A percentile compares a stretch with the other conserved stretches of the same genome.
Evolutionary conservation across 2,329 filamentous ascomycete species (phyloP).

Genomic region (Endothia cerciana): DNA sequence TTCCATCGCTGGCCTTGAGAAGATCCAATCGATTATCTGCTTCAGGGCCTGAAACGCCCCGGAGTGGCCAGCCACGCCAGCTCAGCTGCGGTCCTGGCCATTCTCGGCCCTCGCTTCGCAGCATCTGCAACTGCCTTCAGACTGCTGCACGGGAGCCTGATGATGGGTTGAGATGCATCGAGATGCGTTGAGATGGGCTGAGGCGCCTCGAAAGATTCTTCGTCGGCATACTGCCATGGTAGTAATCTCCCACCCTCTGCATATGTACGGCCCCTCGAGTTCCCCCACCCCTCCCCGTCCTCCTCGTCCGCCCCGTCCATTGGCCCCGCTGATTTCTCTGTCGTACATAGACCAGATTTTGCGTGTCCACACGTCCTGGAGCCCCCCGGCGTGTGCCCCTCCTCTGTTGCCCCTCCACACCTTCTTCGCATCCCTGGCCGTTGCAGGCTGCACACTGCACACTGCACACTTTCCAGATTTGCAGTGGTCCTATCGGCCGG

Average conservation of each 20-base stretch:
- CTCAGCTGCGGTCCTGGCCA: neutral
- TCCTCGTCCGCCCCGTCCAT: conserved; percentile 9
- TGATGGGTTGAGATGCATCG: neutral
- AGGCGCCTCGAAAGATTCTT: neutral
- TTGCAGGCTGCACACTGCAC: conserved; percentile 16
- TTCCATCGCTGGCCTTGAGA: neutral
- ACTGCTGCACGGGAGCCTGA: conserved; percentile 6
- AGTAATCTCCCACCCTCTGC: neutral
- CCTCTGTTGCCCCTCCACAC: conserved; percentile 15
- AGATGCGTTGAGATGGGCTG: conserved; percentile 6
- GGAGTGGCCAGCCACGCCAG: conserved; percentile 12
- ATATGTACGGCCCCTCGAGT: conserved; percentile 25
- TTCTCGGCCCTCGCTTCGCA: neutral
- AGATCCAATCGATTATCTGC: conserved; percentile 8
- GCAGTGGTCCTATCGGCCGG: conserved; percentile 22
- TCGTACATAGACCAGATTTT: conserved; percentile 14
- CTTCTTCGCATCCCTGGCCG: conserved; percentile 6
- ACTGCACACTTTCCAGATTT: conserved; percentile 14
- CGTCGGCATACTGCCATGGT: neutral
- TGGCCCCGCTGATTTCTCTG: conserved; percentile 20
- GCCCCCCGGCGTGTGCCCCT: conserved; percentile 5
- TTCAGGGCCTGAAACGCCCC: conserved; percentile 9
- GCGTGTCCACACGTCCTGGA: neutral
- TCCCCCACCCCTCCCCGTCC: conserved; percentile 2
- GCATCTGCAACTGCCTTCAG: conserved; percentile 11